A percentile compares a stretch with the other conserved stretches of the same genome.
phyloP scores from a whole-genome alignment of 805 yeast species.

The Danielia oregonensis region DNA sequence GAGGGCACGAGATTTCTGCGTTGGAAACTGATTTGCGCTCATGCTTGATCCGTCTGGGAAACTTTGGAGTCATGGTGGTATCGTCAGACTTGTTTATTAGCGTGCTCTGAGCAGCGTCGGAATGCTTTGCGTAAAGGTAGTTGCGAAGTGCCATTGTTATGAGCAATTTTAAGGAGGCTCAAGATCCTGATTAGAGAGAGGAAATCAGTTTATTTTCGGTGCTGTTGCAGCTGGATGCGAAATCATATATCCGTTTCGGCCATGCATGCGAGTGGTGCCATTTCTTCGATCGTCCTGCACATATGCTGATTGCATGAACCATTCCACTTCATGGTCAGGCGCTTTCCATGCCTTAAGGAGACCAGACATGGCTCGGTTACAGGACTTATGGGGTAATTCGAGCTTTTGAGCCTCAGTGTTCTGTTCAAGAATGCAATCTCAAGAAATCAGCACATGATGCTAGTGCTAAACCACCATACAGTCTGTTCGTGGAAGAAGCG shows the following conservation, averaged over 20 bases:
- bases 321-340: too few relatives aligned
- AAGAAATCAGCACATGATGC: too few relatives aligned
- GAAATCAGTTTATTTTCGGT: constrained; percentile 1
- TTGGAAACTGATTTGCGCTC: not conserved
- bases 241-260: constrained; percentile 6
- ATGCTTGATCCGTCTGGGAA: too few relatives aligned
- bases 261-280: constrained; percentile 6
- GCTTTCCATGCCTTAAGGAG: too few relatives aligned
- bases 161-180: not conserved
- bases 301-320: not conserved
- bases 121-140: constrained; percentile 39
- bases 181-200: not conserved
- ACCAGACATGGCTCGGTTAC: too few relatives aligned
- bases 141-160: constrained; percentile 37
- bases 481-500: too few relatives aligned
- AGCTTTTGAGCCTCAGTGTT: too few relatives aligned
- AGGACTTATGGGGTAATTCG: too few relatives aligned
- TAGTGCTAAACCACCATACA: too few relatives aligned
- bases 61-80: not conserved
- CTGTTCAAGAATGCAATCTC: too few relatives aligned
- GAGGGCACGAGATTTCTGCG: constrained; percentile 4
- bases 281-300: not conserved
- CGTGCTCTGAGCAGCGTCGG: constrained; percentile 15
- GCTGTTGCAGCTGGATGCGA: constrained; percentile 9
- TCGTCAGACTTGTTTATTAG: constrained; percentile 14